These are phyloP conservation scores for Fragilaria crotonensis DNA, from an alignment of 108 stramenopile genomes.

Conservation along the genomic window DNA sequence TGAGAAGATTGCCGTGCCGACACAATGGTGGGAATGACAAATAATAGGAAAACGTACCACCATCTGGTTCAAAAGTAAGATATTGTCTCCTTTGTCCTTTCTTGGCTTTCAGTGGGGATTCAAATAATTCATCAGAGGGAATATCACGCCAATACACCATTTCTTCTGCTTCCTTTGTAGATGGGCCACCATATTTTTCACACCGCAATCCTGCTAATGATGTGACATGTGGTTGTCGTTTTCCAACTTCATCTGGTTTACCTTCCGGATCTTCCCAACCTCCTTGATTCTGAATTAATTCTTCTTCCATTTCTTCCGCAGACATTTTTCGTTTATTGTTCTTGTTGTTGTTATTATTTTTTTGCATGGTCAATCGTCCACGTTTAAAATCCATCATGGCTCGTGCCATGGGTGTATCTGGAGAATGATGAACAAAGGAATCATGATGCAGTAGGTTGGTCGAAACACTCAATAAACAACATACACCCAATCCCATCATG, in stretches of 20 bases:
- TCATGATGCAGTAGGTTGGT: not conserved
- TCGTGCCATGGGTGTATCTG: not conserved
- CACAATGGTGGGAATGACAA: no score
- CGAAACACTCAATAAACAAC: not conserved
- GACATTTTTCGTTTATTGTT: not conserved
- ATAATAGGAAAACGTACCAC: no score
- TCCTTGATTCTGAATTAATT: slow-evolving; percentile 1
- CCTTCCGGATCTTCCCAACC: not conserved
- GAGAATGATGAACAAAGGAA: not conserved
- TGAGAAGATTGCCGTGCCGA: no score
- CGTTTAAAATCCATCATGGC: not conserved
- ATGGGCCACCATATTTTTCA: slow-evolving; percentile 34
- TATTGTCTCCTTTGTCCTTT: slow-evolving; percentile 25
- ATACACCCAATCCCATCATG: not conserved
- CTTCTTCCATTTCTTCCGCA: not conserved
- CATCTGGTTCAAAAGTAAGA: slow-evolving; percentile 87
- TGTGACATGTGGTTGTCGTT: not conserved
- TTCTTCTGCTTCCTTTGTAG: slow-evolving; percentile 35
- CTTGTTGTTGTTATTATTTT: not conserved
- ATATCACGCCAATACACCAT: slow-evolving; percentile 86
- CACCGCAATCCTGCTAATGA: slow-evolving; percentile 26
- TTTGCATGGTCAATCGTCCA: no score
- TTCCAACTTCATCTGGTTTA: not conserved
- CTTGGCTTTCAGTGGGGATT: slow-evolving; percentile 39
- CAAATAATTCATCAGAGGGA: slow-evolving; percentile 42